Base-by-base conservation (phyloP, 495 filamentous ascomycete genomes). In the Aspergillus steynii region DNA sequence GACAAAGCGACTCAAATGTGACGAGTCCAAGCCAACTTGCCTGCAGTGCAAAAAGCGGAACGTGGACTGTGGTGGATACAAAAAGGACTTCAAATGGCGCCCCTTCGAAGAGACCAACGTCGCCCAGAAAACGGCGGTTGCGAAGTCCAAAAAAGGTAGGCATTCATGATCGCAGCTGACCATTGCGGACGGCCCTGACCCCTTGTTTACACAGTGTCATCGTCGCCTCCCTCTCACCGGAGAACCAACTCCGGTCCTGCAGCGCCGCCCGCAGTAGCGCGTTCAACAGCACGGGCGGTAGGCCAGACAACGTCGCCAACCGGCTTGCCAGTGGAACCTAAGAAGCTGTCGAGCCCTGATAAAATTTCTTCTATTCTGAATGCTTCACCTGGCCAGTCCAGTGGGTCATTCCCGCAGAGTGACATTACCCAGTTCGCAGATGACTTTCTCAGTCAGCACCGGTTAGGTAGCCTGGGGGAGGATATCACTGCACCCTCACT, bases 31-130 rank as follows among this genome's bases (percentile, higher is more conserved):
- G 62, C 90, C 90, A 5, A 82, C 79, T 37, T 93, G 90, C 66
- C 80, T 86, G 46, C 90, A 92, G 75, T 92, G 90, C 68, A 78
- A 85, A 46, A 84, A 86, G 56, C 83, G 90, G 29, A 86, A 83
- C 57, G 89, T 92, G 15, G 69, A 74, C 15, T 93, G 90, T 68
- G 90, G 89, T 34, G 90, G 90, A 20, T 93, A 92, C 71, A 90
- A 87, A 68, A 93, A 90, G 71, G 88, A 90, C 67, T 91, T 91
- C 76, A 93, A 92, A 82, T 93, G 90, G 90, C 81, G 88, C 37
- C 82, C 88, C 2, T 91, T 92, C 64, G 90, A 90, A 66, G 90
- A 92, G 66, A 78, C 82, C 53, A 85, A 74, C 55, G 74, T 89
- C 59, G 72, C 72, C n/a, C 77, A 78, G 55, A 87, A 84, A 63